Evolutionary conservation across 2,329 filamentous ascomycete species (phyloP).

Genomic region (Ascochyta rabiei): DNA sequence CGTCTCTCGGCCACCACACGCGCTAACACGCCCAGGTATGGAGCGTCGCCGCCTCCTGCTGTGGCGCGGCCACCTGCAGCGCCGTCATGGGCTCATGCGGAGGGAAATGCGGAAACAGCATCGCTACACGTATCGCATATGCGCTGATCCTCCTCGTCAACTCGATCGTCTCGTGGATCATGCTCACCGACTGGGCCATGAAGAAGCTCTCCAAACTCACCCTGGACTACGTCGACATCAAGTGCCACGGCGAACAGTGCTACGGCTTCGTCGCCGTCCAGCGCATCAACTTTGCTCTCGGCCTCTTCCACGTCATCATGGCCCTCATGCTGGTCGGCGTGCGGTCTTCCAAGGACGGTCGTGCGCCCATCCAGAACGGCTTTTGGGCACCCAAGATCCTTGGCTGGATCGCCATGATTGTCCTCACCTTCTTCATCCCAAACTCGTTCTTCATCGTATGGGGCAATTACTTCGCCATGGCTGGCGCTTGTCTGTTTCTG

Average conservation of each 20-base stretch:
- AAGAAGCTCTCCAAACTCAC: conserved; percentile 92
- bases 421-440: conserved; percentile 93
- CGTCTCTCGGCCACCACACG: conserved; percentile 9
- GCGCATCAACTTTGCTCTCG: conserved; percentile 96
- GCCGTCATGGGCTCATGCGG: conserved; percentile 95
- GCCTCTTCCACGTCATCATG: conserved; percentile 88
- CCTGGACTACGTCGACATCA: conserved; percentile 94
- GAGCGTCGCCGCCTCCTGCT: conserved; percentile 86
- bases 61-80: conserved; percentile 94
- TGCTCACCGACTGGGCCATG: conserved; percentile 98
- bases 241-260: conserved; percentile 85
- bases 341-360: conserved; percentile 81
- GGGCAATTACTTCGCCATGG: conserved; percentile 90
- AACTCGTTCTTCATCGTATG: conserved; percentile 94
- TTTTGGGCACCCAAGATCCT: conserved; percentile 98
- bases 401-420: conserved; percentile 83
- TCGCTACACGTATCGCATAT: conserved; percentile 96
- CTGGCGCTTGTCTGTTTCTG: conserved; percentile 90
- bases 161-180: conserved; percentile 96
- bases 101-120: conserved; percentile 90
- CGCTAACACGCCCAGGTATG: conserved; percentile 62
- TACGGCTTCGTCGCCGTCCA: conserved; percentile 97
- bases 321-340: conserved; percentile 86
- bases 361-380: conserved; percentile 92
- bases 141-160: conserved; percentile 94